Evolutionary conservation across 2,329 filamentous ascomycete species (phyloP).

Genomic region (Phialocephala sp.): DNA sequence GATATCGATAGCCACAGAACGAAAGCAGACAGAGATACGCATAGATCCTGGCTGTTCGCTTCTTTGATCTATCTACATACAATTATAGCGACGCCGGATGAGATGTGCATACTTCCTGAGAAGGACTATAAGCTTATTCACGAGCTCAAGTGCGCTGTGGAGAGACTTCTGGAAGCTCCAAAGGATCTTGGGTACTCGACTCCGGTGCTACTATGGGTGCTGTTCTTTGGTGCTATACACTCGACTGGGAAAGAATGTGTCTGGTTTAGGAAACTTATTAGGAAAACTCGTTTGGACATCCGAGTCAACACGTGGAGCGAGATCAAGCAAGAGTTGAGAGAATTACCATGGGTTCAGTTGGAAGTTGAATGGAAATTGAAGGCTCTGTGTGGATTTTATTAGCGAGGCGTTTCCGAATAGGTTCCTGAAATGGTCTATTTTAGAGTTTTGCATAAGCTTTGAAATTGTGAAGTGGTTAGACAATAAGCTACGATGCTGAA

Average conservation of each 20-base stretch:
- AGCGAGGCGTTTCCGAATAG: neutral
- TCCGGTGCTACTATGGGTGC: constrained; percentile 1
- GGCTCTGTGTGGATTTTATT: neutral
- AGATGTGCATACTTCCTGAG: neutral
- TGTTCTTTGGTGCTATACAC: neutral
- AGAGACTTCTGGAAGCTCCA: neutral
- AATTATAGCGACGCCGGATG: neutral
- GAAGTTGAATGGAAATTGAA: neutral
- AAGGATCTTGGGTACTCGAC: neutral
- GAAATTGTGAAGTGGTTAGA: neutral
- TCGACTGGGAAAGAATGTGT: neutral
- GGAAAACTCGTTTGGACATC: neutral
- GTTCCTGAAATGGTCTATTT: neutral
- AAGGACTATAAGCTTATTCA: neutral
- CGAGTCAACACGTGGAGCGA: neutral
- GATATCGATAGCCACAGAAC: neutral
- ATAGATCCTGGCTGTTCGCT: neutral
- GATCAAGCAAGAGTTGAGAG: neutral
- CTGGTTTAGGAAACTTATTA: neutral
- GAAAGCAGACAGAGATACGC: neutral
- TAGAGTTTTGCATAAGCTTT: neutral
- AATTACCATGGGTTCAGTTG: neutral
- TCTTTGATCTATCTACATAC: constrained; percentile 8
- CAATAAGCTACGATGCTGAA: too few relatives aligned
- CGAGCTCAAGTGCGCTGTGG: constrained; percentile 3